Percentiles rank a stretch among this genome's conserved stretches.
Conservation (phyloP, 2,329 filamentous ascomycete genomes). For the Apiospora hydei region DNA sequence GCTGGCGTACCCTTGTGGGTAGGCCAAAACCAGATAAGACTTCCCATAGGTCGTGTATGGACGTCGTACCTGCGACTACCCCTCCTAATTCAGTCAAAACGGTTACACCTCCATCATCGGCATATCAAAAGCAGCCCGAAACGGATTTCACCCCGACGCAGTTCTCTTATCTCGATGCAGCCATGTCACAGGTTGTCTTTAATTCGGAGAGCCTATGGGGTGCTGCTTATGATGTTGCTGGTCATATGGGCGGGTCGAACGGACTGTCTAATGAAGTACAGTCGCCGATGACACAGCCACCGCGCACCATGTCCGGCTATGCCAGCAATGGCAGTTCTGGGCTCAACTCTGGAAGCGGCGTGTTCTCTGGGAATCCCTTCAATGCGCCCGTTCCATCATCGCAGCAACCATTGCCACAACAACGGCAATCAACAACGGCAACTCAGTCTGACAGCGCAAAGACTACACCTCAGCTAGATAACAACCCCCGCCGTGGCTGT, state of each 20-base stretch:
- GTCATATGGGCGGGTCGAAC: background rate
- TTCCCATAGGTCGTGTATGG: slow-evolving; percentile 13
- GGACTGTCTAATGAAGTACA: background rate
- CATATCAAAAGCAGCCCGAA: slow-evolving; percentile 25
- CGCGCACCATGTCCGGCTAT: background rate
- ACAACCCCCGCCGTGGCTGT: slow-evolving; percentile 51
- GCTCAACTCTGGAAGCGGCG: background rate
- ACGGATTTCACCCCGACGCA: slow-evolving; percentile 33
- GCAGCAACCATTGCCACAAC: slow-evolving; percentile 28
- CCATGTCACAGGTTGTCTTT: slow-evolving; percentile 48
- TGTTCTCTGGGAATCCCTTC: background rate
- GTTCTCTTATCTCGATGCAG: slow-evolving; percentile 41
- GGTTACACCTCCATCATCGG: slow-evolving; percentile 14
- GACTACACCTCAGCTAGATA: slow-evolving; percentile 33
- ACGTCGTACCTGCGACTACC: background rate
- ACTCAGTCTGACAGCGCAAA: background rate
- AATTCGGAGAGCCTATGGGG: slow-evolving; percentile 34
- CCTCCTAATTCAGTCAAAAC: slow-evolving; percentile 21
- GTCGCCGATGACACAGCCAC: background rate
- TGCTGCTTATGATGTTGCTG: background rate
- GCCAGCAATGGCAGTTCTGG: background rate
- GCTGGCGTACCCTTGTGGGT: slow-evolving; percentile 59
- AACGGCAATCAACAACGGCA: background rate
- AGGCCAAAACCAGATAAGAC: slow-evolving; percentile 35
- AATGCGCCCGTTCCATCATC: background rate